A percentile compares a stretch with the other conserved stretches of the same genome.
These are phyloP conservation scores for Coniochaeta ligniaria DNA, from an alignment of 2,329 filamentous ascomycete genomes.

Conservation along the genomic window DNA sequence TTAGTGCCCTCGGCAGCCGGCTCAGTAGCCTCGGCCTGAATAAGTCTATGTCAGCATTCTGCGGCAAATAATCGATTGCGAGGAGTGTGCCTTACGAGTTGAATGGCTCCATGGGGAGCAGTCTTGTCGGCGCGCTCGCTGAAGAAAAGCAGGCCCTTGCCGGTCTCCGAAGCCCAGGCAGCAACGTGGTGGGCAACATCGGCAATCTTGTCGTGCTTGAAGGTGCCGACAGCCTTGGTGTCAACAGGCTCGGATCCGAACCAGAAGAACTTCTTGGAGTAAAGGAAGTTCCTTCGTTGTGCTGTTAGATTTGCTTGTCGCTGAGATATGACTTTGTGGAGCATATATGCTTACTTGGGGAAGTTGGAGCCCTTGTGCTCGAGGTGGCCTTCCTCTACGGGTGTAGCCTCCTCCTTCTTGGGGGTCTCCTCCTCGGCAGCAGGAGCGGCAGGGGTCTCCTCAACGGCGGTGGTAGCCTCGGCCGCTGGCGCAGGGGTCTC, in stretches of 20 bases:
- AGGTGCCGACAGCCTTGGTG: slow-evolving; percentile 64
- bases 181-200: slow-evolving; percentile 68
- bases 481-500: slow-evolving; percentile 32
- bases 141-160: slow-evolving; percentile 91
- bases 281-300: slow-evolving; percentile 66
- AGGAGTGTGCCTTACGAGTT: slow-evolving; percentile 57
- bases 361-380: slow-evolving; percentile 83
- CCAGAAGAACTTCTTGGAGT: slow-evolving; percentile 91
- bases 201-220: slow-evolving; percentile 81
- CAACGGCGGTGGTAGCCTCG: slow-evolving; percentile 22
- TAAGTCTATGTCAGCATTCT: slow-evolving; percentile 18
- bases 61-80: background rate
- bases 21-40: slow-evolving; percentile 55
- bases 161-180: slow-evolving; percentile 88
- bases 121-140: slow-evolving; percentile 82
- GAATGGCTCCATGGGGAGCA: slow-evolving; percentile 73
- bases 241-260: slow-evolving; percentile 69
- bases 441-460: slow-evolving; percentile 29
- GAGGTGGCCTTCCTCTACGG: slow-evolving; percentile 71
- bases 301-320: slow-evolving; percentile 4
- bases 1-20: slow-evolving; percentile 66
- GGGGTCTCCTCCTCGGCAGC: slow-evolving; percentile 22
- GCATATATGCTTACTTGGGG: slow-evolving; percentile 65
- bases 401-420: slow-evolving; percentile 33
- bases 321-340: background rate